These are phyloP conservation scores for Furculomyces boomerangus DNA, from an alignment of 371 early-diverging fungal species.

Conservation along the genomic window DNA sequence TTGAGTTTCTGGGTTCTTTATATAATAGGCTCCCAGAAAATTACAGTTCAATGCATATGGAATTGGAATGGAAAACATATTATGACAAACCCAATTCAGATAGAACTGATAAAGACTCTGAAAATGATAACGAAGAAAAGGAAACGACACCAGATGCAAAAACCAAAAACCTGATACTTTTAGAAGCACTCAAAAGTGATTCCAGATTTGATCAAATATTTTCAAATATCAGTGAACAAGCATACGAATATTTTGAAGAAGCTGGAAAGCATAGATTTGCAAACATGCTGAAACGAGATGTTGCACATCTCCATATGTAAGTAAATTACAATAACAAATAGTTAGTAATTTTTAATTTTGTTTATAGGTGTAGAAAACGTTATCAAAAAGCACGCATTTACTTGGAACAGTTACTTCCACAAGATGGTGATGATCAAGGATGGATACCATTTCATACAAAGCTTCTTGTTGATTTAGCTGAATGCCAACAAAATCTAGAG, in stretches of 20 bases:
- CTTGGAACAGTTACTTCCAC: conserved; percentile 12
- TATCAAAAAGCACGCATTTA: conserved; percentile 13
- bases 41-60: not conserved
- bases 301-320: conserved; percentile 15
- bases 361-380: conserved; percentile 5
- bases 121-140: not conserved
- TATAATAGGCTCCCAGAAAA: not conserved
- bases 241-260: conserved; percentile 20
- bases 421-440: not conserved
- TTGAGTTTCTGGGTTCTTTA: conserved; percentile 6
- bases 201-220: conserved; percentile 3
- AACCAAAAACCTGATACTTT: conserved; percentile 3
- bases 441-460: conserved; percentile 4
- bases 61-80: not conserved
- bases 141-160: not conserved
- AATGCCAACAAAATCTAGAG: conserved; percentile 1
- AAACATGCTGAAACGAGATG: conserved; percentile 15
- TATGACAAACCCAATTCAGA: not conserved
- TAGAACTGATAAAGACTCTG: not conserved
- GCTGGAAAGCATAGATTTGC: conserved; percentile 17
- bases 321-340: not conserved
- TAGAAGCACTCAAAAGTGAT: not conserved
- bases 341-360: not conserved
- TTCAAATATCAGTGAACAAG: conserved; percentile 21
- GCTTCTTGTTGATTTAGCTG: not conserved